A percentile compares a stretch with the other conserved stretches of the same genome.
phyloP scores from a whole-genome alignment of 352 stramenopile genomes.

The Globisporangium yorkense region DNA sequence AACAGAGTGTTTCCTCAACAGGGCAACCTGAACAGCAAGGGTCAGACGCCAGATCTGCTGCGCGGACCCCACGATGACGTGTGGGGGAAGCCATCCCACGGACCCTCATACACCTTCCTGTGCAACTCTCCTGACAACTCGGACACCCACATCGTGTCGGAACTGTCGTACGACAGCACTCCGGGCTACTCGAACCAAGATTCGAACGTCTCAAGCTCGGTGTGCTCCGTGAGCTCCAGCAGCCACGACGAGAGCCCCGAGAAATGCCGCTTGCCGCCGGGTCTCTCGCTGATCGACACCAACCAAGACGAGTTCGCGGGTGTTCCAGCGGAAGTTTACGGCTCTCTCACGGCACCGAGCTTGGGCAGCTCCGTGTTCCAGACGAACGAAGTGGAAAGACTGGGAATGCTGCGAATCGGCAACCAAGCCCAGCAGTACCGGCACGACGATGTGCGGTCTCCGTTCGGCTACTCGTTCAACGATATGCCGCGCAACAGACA shows the following conservation, averaged over 20 bases:
- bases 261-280: conserved; percentile 19
- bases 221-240: conserved; percentile 11
- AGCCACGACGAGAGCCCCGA: conserved; percentile 19
- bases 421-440: not conserved
- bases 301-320: conserved; percentile 80
- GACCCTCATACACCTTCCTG: conserved; percentile 7
- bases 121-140: conserved; percentile 25
- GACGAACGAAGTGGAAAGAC: conserved; percentile 1
- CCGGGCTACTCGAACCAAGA: conserved; percentile 15
- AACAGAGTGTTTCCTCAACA: conserved; percentile 1
- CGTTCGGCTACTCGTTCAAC: conserved; percentile 5
- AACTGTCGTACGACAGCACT: conserved; percentile 18
- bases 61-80: conserved; percentile 1
- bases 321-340: conserved; percentile 61
- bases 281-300: conserved; percentile 61
- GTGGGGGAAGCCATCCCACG: conserved; percentile 6
- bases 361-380: conserved; percentile 5
- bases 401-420: conserved; percentile 9
- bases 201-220: conserved; percentile 18
- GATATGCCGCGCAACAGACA: not conserved
- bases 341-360: conserved; percentile 2
- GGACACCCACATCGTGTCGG: conserved; percentile 15
- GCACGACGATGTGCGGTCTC: not conserved
- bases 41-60: not conserved
- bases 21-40: conserved; percentile 6